A percentile compares a stretch with the other conserved stretches of the same genome.
Evolutionary conservation across 495 filamentous ascomycete genomes (phyloP).

Genomic region (Penicillium arizonense): DNA sequence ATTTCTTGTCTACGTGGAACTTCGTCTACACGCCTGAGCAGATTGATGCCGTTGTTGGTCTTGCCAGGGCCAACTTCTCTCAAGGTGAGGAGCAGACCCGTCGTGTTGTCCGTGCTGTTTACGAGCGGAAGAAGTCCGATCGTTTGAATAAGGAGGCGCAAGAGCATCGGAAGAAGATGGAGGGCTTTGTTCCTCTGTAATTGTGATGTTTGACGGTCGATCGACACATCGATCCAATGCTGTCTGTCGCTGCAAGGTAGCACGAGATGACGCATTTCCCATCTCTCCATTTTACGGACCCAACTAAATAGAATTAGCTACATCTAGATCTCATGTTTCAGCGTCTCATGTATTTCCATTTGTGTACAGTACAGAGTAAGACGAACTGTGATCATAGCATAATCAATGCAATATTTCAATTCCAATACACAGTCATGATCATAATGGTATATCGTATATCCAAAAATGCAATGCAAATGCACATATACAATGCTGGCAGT

Average conservation of each 20-base stretch:
- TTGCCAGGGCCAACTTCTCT: conserved; percentile 83
- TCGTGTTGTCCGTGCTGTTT: conserved; percentile 82
- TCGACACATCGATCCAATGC: too few species aligned
- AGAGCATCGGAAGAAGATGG: conserved; percentile 41
- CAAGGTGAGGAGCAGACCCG: conserved; percentile 75
- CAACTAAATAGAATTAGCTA: background rate
- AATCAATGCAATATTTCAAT: too few species aligned
- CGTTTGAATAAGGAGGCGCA: conserved; percentile 59
- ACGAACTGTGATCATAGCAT: background rate
- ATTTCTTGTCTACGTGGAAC: conserved; percentile 96
- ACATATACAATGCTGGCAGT: too few species aligned
- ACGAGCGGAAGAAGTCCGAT: conserved; percentile 79
- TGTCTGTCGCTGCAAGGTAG: too few species aligned
- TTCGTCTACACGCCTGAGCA: conserved; percentile 90
- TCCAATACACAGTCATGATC: too few species aligned
- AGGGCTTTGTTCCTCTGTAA: conserved; percentile 38
- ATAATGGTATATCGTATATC: background rate
- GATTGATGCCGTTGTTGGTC: conserved; percentile 73
- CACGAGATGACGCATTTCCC: too few species aligned
- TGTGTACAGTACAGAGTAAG: background rate
- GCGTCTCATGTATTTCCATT: background rate
- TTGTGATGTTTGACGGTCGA: background rate
- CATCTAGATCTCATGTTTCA: background rate
- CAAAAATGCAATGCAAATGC: background rate
- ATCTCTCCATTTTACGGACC: background rate